A percentile compares a stretch with the other conserved stretches of the same genome.
Conservation (phyloP, 768 basidiomycete genomes). For the Tremella mesenterica region DNA sequence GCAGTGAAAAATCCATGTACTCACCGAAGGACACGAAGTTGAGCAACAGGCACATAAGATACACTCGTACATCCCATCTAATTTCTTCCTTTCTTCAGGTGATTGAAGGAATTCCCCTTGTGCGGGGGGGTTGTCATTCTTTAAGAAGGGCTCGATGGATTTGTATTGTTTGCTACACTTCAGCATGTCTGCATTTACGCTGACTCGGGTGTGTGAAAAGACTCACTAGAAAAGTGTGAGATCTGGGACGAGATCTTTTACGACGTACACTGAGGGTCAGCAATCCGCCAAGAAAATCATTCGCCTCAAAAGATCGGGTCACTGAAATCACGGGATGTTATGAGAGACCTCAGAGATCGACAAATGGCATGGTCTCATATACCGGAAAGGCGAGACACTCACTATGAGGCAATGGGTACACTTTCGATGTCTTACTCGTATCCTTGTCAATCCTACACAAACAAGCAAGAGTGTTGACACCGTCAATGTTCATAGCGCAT, state of each 20-base stretch:
- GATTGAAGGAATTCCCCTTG: constrained; percentile 78
- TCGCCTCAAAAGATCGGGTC: no score
- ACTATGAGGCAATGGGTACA: constrained; percentile 98
- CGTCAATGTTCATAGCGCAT: constrained; percentile 98
- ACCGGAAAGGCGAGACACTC: constrained; percentile 40
- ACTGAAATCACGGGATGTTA: no score
- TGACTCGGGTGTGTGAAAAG: constrained; percentile 43
- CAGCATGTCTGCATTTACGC: no score
- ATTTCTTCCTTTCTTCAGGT: constrained; percentile 81
- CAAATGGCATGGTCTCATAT: not conserved
- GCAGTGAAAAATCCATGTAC: no score
- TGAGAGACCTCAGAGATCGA: not conserved
- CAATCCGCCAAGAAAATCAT: no score
- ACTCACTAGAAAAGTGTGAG: constrained; percentile 44
- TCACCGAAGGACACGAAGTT: constrained; percentile 76
- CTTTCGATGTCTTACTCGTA: constrained; percentile 63
- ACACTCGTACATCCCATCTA: constrained; percentile 96
- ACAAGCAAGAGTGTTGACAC: constrained; percentile 90
- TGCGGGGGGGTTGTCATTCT: constrained; percentile 83
- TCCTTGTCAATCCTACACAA: constrained; percentile 86
- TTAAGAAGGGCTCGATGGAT: constrained; percentile 91
- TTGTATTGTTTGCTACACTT: constrained; percentile 95
- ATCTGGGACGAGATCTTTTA: constrained; percentile 88
- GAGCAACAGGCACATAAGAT: constrained; percentile 80
- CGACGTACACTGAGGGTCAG: constrained; percentile 92